Conservation (phyloP, 495 filamentous ascomycete species). For the Aspergillus sclerotiicarbonarius region DNA sequence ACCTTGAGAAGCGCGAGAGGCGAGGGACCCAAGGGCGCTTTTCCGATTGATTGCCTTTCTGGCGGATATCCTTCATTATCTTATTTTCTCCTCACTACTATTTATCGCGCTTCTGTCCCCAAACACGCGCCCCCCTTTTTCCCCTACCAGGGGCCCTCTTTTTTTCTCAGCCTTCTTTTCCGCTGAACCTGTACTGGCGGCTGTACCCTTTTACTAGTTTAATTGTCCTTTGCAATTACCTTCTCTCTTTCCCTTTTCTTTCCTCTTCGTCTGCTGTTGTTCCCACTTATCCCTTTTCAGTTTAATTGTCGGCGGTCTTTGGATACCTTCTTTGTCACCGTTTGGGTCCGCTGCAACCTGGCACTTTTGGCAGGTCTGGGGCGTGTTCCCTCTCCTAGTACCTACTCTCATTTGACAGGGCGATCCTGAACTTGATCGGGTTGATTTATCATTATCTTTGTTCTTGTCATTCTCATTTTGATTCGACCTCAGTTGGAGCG, state of each 20-base stretch:
- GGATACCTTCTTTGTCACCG: constrained; percentile 5
- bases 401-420: constrained; percentile 4
- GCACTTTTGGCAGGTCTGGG: background rate
- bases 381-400: background rate
- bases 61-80: constrained; percentile 14
- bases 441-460: constrained; percentile 5
- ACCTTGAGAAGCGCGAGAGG: background rate
- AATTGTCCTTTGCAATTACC: constrained; percentile 25
- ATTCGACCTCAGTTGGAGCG: constrained; percentile 17
- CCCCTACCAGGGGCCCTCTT: constrained; percentile 19
- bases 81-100: constrained; percentile 11
- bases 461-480: background rate
- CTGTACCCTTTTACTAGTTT: constrained; percentile 9
- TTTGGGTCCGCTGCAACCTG: constrained; percentile 4
- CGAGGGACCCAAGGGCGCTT: background rate
- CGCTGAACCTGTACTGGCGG: background rate
- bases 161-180: constrained; percentile 1
- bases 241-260: background rate
- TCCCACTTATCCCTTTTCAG: constrained; percentile 8
- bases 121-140: constrained; percentile 23
- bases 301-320: background rate
- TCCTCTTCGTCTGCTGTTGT: background rate
- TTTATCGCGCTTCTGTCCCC: constrained; percentile 15
- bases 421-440: background rate
- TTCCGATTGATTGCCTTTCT: background rate